phyloP scores from a whole-genome alignment of 352 stramenopile genomes.

The Peronospora destructor region DNA sequence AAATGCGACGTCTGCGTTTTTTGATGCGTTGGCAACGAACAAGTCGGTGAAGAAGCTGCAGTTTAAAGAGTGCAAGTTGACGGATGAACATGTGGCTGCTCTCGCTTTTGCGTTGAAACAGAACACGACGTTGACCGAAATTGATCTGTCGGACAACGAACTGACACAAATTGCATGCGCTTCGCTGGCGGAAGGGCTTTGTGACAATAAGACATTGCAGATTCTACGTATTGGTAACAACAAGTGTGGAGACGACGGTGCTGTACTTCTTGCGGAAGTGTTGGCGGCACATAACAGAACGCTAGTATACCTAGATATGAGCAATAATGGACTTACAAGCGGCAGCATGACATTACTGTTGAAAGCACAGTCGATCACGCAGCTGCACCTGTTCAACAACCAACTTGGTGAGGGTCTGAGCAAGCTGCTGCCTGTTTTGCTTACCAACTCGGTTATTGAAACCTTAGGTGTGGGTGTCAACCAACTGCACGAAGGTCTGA shows the following conservation, averaged over 20 bases:
- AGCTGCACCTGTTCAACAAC: conserved; percentile 80
- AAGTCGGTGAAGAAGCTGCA: conserved; percentile 56
- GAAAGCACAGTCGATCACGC: conserved; percentile 33
- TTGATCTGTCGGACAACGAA: conserved; percentile 72
- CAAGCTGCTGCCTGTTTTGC: conserved; percentile 43
- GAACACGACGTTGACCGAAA: conserved; percentile 44
- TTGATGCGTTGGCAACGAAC: conserved; percentile 51
- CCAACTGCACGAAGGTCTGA: conserved; percentile 53
- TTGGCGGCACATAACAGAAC: conserved; percentile 34
- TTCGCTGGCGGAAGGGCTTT: conserved; percentile 39
- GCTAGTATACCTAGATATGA: conserved; percentile 55
- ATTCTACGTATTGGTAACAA: conserved; percentile 54
- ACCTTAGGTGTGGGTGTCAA: conserved; percentile 68
- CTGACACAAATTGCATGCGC: conserved; percentile 30
- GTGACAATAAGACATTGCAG: conserved; percentile 39
- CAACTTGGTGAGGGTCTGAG: conserved; percentile 42
- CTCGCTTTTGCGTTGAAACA: conserved; percentile 37
- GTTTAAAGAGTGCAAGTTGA: conserved; percentile 61
- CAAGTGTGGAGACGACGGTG: conserved; percentile 48
- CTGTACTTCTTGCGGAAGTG: conserved; percentile 26
- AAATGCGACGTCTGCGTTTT: conserved; percentile 35
- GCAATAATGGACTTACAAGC: conserved; percentile 57
- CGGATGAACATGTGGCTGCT: conserved; percentile 31
- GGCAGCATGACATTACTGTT: conserved; percentile 43
- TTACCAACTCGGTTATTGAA: conserved; percentile 48